These are phyloP conservation scores for Lentinula raphanica DNA, from an alignment of 768 basidiomycete genomes.

Conservation along the genomic window DNA sequence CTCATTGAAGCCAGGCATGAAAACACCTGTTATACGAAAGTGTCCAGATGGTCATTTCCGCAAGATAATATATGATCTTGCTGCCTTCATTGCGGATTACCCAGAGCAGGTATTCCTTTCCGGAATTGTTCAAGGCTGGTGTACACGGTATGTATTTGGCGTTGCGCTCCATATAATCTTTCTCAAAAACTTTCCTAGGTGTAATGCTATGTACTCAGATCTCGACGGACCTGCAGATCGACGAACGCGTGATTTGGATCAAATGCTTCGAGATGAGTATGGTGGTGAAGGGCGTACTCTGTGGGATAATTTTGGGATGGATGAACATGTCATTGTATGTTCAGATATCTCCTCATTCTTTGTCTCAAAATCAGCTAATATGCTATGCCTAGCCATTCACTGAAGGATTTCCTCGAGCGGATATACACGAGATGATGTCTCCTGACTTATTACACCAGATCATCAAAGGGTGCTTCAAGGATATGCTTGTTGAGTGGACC, in stretches of 20 bases:
- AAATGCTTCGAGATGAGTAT: background rate
- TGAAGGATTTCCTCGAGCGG: conserved; percentile 11
- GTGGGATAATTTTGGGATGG: conserved; percentile 6
- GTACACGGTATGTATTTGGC: conserved; percentile 7
- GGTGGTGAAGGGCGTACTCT: background rate
- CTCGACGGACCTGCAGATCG: background rate
- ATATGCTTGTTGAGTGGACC: conserved; percentile 35
- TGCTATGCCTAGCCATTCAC: conserved; percentile 17
- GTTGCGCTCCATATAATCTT: background rate
- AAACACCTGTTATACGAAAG: conserved; percentile 13
- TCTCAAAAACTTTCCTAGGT: background rate
- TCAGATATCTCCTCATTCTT: background rate
- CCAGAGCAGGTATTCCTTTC: conserved; percentile 21
- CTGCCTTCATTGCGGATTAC: conserved; percentile 25
- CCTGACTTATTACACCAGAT: conserved; percentile 31
- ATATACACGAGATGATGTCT: conserved; percentile 13
- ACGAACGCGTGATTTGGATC: background rate
- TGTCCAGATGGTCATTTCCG: conserved; percentile 25
- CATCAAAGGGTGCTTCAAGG: conserved; percentile 38
- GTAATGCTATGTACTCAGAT: background rate
- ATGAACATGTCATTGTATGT: background rate
- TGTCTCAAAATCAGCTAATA: background rate
- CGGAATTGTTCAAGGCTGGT: conserved; percentile 20
- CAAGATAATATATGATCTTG: conserved; percentile 17
- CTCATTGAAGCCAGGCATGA: conserved; percentile 17